Evolutionary conservation across 306 rosid species (phyloP), one percentile per base, ranked within the genome.

Genomic region (Glycine latifolia): DNA sequence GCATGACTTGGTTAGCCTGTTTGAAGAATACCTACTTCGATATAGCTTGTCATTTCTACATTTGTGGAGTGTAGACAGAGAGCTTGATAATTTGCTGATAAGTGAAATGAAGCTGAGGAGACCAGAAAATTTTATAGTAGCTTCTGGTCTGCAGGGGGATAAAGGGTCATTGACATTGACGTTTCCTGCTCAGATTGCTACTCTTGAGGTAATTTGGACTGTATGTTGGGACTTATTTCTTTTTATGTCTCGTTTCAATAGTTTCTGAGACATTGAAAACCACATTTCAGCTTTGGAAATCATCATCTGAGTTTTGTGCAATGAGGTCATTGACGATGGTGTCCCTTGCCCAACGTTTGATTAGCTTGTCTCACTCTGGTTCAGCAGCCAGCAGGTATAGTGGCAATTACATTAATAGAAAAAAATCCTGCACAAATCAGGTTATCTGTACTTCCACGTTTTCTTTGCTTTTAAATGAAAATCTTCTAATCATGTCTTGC

Each of bases 271-370:
- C 83, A 79, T 81, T 83, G 75, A 85, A 86, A 73, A 81, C 76
- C 76, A 84, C 35, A 79, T 95, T 95, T 89, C 99, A 95, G 99
- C 95, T 95, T 43, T 93, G 97, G 99, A 95, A 90, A 86, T 88
- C 91, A 73, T 93, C 98, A 69, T 89, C 97, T 2, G 99, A 95
- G 84, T 93, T 95, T 85, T 91, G 87, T 83, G 99, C 98, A 46
- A 88, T 95, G 90, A 91, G 97, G 82, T 95, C 98, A 50, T 83
- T 95, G 86, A 89, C 90, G 15, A 93, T 95, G 92, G 92, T 95
- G 81, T 95, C 99, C 85, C 99, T 95, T 82, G 96, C 99, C 85
- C 99, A 93, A 87, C 91, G 90, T 68, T 87, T 91, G 90, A 87
- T 93, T 76, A 93, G 93, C 92, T 80, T 95, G 86, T 91, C 97